These are phyloP conservation scores for Xylaria sp. DNA, from an alignment of 2,329 filamentous ascomycete species.

Conservation along the genomic window DNA sequence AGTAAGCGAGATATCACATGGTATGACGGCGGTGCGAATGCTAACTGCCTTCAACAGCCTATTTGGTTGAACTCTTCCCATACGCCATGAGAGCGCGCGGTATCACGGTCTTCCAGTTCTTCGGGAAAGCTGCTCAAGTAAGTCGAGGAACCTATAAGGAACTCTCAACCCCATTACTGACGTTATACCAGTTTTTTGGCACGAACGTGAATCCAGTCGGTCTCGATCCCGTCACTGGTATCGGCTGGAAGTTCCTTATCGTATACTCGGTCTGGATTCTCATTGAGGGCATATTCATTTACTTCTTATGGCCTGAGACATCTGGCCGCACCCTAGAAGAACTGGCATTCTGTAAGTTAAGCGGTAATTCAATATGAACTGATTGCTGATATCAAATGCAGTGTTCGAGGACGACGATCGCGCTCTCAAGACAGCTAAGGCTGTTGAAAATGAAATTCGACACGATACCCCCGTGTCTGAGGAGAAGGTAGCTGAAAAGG, in stretches of 20 bases:
- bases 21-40: not conserved
- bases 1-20: constrained; percentile 50
- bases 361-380: not conserved
- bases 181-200: constrained; percentile 56
- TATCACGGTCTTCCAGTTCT: constrained; percentile 55
- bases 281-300: constrained; percentile 62
- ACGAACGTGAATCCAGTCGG: constrained; percentile 49
- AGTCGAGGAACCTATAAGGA: constrained; percentile 5
- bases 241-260: constrained; percentile 47
- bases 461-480: constrained; percentile 40
- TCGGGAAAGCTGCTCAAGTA: constrained; percentile 48
- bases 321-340: constrained; percentile 81
- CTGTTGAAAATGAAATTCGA: constrained; percentile 48
- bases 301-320: constrained; percentile 83
- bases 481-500: constrained; percentile 37
- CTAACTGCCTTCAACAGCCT: constrained; percentile 46
- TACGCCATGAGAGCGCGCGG: constrained; percentile 65
- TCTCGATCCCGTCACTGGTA: constrained; percentile 49
- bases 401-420: constrained; percentile 48
- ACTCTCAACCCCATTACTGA: not conserved
- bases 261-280: constrained; percentile 49
- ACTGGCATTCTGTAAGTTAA: constrained; percentile 47
- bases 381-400: constrained; percentile 36
- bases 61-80: constrained; percentile 66
- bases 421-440: constrained; percentile 42